Conservation (phyloP, 75 land plant species). For the Selaginella moellendorffii region DNA sequence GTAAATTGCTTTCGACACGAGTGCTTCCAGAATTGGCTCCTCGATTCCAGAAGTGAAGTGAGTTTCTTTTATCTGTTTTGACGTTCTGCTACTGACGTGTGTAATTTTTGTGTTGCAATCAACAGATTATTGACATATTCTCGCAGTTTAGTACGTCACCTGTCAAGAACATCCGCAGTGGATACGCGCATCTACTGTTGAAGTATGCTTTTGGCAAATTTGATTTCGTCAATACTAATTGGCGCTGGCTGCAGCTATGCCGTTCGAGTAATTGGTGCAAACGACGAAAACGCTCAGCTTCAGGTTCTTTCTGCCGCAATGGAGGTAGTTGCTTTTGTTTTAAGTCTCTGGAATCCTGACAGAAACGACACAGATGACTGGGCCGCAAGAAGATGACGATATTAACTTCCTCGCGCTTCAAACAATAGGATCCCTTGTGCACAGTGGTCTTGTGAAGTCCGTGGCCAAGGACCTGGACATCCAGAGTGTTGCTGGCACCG, state of each 20-base stretch:
- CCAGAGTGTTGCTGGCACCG: slow-evolving; percentile 39
- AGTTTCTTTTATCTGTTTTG: too few species aligned
- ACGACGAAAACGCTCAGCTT: slow-evolving; percentile 82
- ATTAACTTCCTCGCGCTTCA: slow-evolving; percentile 70
- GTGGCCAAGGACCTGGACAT: slow-evolving; percentile 83
- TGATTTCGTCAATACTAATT: too few species aligned
- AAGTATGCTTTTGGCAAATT: slow-evolving; percentile 36
- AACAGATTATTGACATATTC: slow-evolving; percentile 83
- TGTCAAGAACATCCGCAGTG: slow-evolving; percentile 62
- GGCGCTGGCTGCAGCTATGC: slow-evolving; percentile 48
- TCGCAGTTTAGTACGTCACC: slow-evolving; percentile 44
- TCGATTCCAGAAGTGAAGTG: slow-evolving; percentile 53
- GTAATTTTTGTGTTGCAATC: neutral
- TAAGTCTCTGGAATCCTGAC: too few species aligned
- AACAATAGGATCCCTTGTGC: slow-evolving; percentile 92
- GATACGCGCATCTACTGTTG: slow-evolving; percentile 62
- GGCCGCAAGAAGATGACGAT: slow-evolving; percentile 56
- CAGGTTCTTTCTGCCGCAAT: slow-evolving; percentile 90
- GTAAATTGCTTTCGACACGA: slow-evolving; percentile 61
- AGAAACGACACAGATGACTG: slow-evolving; percentile 97
- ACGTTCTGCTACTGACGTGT: too few species aligned
- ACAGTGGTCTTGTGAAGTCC: slow-evolving; percentile 53
- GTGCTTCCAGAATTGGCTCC: slow-evolving; percentile 44
- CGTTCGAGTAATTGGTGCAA: slow-evolving; percentile 56
- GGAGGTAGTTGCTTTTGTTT: too few species aligned